Evolutionary conservation across 1,139 yeast genomes (phyloP), one percentile per base, ranked within the genome.

Genomic region (Hansenula sp.): DNA sequence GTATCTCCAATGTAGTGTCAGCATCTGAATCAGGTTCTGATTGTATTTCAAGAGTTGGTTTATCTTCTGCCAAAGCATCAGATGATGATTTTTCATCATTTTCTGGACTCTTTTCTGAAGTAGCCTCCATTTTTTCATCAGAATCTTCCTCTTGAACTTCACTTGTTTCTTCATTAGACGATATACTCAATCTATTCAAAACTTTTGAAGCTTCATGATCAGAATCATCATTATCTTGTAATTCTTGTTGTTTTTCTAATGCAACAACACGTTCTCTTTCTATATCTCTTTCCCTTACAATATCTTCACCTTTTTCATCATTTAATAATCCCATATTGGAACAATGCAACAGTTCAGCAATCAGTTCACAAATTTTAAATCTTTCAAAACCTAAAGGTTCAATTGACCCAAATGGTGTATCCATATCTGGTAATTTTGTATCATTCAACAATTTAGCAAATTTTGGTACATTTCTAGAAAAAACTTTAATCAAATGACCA

Each of bases 331-430:
- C 94, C 98, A 94, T 94, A 62, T 92, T 92, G 21, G 97, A 88
- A 59, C 99, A 92, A 64, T 92, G 99, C 44, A 92, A 73, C 39
- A 92, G 71, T 61, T 92, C 99, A 0, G 98, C 98, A 47, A 92
- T 79, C 48, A 92, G 71, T 65, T 94, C 98, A 60, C 97, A 92
- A 38, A 92, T 85, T 60, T 90, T 87, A 65, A 94, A 92, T 51
- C 97, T 72, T 65, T 92, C 97, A 63, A 90, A 90, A 0, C 98
- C 98, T 31, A 92, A 68, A 1, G 98, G 98, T 62, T 87, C 95
- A 46, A 82, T 80, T 28, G 64, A 61, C 18, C 89, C 89, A 57
- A 82, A 80, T 12, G 89, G 83, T 6, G 96, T 87, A 45, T 76
- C 72, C 48, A 88, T 61, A 8, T 65, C 65, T 29, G 65, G 59